phyloP scores from a whole-genome alignment of 306 rosid genomes.

The Senna tora region DNA sequence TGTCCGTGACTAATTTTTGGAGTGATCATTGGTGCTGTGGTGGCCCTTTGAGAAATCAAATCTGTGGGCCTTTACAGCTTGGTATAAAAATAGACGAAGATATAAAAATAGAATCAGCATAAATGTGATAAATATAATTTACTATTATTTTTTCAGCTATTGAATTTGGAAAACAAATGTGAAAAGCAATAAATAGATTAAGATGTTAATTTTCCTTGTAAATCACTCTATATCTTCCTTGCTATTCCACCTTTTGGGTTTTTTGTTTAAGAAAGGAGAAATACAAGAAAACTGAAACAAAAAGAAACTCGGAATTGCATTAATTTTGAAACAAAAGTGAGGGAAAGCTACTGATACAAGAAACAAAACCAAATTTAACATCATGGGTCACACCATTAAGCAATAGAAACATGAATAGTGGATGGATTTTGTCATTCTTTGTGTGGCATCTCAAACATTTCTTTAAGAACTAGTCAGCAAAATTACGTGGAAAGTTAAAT shows the following conservation, averaged over 20 bases:
- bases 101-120: too few relatives aligned
- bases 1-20: too few relatives aligned
- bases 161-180: too few relatives aligned
- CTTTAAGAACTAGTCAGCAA: conserved; percentile 24
- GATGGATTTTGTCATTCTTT: neutral
- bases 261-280: neutral
- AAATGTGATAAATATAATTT: too few relatives aligned
- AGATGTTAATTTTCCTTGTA: neutral
- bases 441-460: conserved; percentile 11
- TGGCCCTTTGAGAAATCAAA: too few relatives aligned
- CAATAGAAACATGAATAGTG: conserved; percentile 20
- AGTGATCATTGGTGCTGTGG: too few relatives aligned
- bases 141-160: too few relatives aligned
- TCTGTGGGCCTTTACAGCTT: too few relatives aligned
- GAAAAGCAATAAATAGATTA: neutral
- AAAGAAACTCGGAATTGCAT: neutral
- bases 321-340: neutral
- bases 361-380: conserved; percentile 2
- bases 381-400: neutral
- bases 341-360: neutral
- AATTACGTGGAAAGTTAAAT: conserved; percentile 2
- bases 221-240: neutral
- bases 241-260: neutral
- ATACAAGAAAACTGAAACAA: neutral
- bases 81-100: too few relatives aligned